Percentiles rank a stretch among this genome's conserved stretches.
These are phyloP conservation scores for Rhizoclosmatium sp. DNA, from an alignment of 192 early-diverging fungal genomes.

Conservation along the genomic window DNA sequence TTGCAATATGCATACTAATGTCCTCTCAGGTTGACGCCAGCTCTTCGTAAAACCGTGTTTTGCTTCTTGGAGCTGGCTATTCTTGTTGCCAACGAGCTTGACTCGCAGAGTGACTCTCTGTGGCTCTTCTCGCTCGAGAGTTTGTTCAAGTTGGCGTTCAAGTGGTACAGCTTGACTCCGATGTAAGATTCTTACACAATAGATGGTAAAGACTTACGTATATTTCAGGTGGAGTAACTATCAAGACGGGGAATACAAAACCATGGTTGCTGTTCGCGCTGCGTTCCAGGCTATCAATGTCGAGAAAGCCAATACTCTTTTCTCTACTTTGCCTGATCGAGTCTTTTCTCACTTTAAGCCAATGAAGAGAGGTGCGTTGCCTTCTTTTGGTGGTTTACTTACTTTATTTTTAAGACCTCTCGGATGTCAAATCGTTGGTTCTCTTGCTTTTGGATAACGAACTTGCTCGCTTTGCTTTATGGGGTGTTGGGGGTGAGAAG, in stretches of 20 bases:
- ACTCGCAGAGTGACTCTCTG: constrained; percentile 70
- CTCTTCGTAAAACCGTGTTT: constrained; percentile 77
- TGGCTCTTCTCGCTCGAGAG: constrained; percentile 67
- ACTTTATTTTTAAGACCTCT: constrained; percentile 5
- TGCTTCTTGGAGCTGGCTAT: constrained; percentile 78
- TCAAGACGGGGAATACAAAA: constrained; percentile 39
- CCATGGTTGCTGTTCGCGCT: constrained; percentile 42
- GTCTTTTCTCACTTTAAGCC: constrained; percentile 19
- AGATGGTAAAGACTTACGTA: neutral
- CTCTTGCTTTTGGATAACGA: constrained; percentile 90
- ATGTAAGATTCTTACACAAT: constrained; percentile 44
- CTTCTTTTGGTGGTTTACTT: constrained; percentile 6
- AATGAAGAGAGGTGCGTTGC: constrained; percentile 24
- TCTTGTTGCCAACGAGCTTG: constrained; percentile 72
- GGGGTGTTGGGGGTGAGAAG: constrained; percentile 61
- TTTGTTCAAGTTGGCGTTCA: constrained; percentile 75
- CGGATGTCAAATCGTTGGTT: constrained; percentile 67
- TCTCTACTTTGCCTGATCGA: constrained; percentile 20
- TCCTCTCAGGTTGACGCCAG: constrained; percentile 12
- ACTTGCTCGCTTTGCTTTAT: constrained; percentile 80
- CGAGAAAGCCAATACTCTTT: constrained; percentile 33
- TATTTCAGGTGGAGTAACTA: constrained; percentile 27
- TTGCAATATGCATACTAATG: neutral
- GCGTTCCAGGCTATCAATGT: constrained; percentile 42
- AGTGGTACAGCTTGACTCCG: constrained; percentile 84